Conservation (phyloP, 805 yeast genomes). For the Starmera amethionina region DNA sequence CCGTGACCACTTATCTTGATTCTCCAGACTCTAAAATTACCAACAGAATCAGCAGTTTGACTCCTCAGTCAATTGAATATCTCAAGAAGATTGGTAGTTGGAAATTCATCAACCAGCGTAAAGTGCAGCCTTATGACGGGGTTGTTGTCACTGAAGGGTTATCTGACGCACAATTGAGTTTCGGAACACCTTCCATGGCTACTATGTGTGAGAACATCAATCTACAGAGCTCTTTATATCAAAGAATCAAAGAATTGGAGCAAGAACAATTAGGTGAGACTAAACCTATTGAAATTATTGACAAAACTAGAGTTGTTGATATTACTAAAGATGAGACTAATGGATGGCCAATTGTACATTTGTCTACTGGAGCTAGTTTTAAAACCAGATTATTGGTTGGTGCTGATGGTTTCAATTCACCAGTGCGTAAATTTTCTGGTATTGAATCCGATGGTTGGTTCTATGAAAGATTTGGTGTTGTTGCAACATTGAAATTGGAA, state of each 20-base stretch:
- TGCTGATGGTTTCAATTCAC: constrained; percentile 93
- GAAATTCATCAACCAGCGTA: constrained; percentile 54
- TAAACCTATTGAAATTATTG: constrained; percentile 34
- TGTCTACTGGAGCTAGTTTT: constrained; percentile 54
- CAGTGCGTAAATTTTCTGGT: constrained; percentile 73
- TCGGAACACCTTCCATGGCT: constrained; percentile 58
- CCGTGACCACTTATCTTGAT: constrained; percentile 33
- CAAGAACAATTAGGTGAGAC: constrained; percentile 11
- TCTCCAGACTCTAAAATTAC: constrained; percentile 40
- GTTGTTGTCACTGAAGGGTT: constrained; percentile 82
- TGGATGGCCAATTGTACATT: constrained; percentile 70
- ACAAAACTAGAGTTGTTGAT: constrained; percentile 55
- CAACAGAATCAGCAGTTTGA: constrained; percentile 78
- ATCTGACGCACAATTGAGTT: constrained; percentile 58
- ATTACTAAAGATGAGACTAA: constrained; percentile 32
- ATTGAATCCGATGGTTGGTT: constrained; percentile 90
- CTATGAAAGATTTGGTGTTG: constrained; percentile 84
- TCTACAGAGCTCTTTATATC: constrained; percentile 64
- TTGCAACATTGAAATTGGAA: constrained; percentile 73
- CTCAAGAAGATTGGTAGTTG: constrained; percentile 69
- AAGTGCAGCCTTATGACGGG: constrained; percentile 72
- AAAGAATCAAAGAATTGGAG: constrained; percentile 37
- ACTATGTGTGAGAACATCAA: constrained; percentile 87
- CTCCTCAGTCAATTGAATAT: constrained; percentile 68
- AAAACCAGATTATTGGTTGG: constrained; percentile 78